These are phyloP conservation scores for Ustilaginoidea virens DNA, from an alignment of 2,329 filamentous ascomycete species.

Conservation along the genomic window DNA sequence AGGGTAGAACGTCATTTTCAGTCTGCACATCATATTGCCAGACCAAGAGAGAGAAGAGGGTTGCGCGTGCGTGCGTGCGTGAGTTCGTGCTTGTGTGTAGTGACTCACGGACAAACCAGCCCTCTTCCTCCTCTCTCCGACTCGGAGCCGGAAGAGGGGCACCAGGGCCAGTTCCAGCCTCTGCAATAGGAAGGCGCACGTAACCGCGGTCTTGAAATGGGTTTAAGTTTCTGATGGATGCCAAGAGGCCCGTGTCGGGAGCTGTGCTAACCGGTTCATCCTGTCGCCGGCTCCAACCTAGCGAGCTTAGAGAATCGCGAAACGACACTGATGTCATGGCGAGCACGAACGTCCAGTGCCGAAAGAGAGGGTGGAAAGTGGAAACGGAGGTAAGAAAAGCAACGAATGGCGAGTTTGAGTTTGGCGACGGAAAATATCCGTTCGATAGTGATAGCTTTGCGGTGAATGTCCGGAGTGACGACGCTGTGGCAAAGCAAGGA, in stretches of 20 bases:
- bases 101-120: conserved; percentile 84
- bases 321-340: conserved; percentile 78
- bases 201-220: conserved; percentile 79
- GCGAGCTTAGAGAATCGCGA: conserved; percentile 82
- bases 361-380: background rate
- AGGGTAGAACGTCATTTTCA: no score
- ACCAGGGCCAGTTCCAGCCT: conserved; percentile 46
- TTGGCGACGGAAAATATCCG: conserved; percentile 1
- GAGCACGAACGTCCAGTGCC: background rate
- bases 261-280: conserved; percentile 61
- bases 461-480: conserved; percentile 2
- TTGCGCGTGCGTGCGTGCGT: background rate
- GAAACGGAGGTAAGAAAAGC: background rate
- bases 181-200: conserved; percentile 76
- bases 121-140: conserved; percentile 86
- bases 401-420: background rate
- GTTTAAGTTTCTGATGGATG: conserved; percentile 71
- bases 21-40: conserved; percentile 10
- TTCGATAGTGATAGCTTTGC: conserved; percentile 1
- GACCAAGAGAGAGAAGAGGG: background rate
- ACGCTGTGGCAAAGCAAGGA: conserved; percentile 1
- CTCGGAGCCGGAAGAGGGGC: conserved; percentile 74
- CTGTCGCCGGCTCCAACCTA: conserved; percentile 86
- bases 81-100: conserved; percentile 1
- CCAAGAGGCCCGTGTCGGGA: conserved; percentile 58